Evolutionary conservation across 140 eudicot genomes (phyloP).

Genomic region (Cichorium intybus): DNA sequence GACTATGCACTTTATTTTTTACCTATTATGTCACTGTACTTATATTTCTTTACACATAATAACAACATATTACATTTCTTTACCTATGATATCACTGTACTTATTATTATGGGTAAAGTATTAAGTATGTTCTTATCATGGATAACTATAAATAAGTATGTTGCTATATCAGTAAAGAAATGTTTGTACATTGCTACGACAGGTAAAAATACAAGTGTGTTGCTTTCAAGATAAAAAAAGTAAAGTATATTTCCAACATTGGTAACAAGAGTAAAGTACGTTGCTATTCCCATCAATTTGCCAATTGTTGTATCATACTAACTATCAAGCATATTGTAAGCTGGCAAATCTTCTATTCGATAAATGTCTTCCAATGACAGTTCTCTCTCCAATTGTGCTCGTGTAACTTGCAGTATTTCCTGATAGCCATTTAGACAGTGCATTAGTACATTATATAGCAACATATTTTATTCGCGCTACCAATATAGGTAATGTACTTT

Average conservation of each 20-base stretch:
- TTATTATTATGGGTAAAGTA: too few species aligned
- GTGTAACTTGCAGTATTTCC: conserved; percentile 58
- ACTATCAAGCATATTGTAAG: conserved; percentile 50
- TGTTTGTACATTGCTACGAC: background rate
- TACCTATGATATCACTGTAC: background rate
- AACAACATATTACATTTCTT: background rate
- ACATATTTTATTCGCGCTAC: too few species aligned
- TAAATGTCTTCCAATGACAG: conserved; percentile 57
- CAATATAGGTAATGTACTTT: too few species aligned
- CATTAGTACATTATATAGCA: background rate
- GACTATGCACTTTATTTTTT: background rate
- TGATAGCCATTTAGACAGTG: conserved; percentile 9
- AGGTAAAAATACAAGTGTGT: background rate
- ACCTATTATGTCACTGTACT: background rate
- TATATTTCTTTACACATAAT: too few species aligned
- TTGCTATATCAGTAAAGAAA: background rate
- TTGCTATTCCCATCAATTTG: background rate
- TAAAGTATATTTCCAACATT: too few species aligned
- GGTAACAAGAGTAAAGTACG: background rate
- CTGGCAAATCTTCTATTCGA: conserved; percentile 58
- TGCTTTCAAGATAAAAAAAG: too few species aligned
- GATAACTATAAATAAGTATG: too few species aligned
- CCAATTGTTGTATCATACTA: conserved; percentile 12
- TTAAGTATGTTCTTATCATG: too few species aligned
- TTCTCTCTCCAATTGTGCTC: conserved; percentile 70